Base-by-base conservation (phyloP, 2,329 filamentous ascomycete species). In the Cytospora schulzeri region DNA sequence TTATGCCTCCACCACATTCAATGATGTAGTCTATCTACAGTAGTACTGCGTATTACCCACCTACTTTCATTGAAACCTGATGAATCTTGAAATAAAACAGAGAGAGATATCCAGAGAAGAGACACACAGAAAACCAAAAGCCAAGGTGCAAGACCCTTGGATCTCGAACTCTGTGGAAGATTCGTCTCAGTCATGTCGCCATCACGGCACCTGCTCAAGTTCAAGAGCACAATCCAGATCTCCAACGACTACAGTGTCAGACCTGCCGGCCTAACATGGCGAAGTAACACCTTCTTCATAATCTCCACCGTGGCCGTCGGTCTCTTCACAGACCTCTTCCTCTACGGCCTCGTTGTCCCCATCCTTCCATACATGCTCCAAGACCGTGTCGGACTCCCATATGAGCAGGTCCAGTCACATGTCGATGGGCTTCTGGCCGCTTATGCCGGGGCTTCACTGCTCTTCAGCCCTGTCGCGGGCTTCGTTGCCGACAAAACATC, bases 201-300 rank as follows among this genome's bases (percentile, higher is more conserved):
- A 17, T 48, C 29, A n/a, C 35, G 24, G 8, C 7, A 26, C 24
- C 28, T 64, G 3, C 45, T 33, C 22, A 56, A 64, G 57, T 22
- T 57, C 22, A 60, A 35, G 31, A 51, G 33, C 57, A 64, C 61
- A 4, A 48, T 66, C 2, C 64, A 64, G 45, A 56, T 66, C 22
- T 38, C 26, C 48, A 61, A 29, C 33, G 53, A 64, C 64, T 64
- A 64, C 29, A 58, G 52, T 24, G 41, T 61, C 15, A 9, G 38
- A 12, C 61, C 61, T 7, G 48, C 53, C 15, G 64, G 64, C 2
- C 68, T 76, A 9, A 66, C 62, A 28, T 85, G 82, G 80, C 81
- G 86, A n/a, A 86, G 85, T 14, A 84, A 81, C 60, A 84, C 83
- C 2, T 70, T 80, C 54, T 88, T 89, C 75, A 87, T 88, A 68